A percentile compares a stretch with the other conserved stretches of the same genome.
Conservation (phyloP, 305 asterid species). For the Plantago lanceolata region DNA sequence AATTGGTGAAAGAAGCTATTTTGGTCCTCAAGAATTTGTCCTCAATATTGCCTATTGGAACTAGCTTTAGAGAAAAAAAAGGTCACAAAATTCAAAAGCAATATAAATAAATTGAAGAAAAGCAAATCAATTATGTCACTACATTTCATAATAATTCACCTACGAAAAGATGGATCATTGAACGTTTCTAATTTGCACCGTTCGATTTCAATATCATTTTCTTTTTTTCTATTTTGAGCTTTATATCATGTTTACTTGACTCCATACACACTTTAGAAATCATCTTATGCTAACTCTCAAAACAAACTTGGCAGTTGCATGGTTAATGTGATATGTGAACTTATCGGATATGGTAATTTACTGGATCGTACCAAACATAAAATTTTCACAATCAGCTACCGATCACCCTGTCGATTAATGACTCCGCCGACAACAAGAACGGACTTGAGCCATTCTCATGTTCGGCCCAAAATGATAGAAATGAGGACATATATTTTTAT, state of each 20-base stretch:
- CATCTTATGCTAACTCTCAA: no score
- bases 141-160: conserved; percentile 1
- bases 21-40: background rate
- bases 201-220: background rate
- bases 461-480: no score
- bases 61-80: conserved; percentile 16
- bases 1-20: conserved; percentile 6
- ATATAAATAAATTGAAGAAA: conserved; percentile 8
- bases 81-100: background rate
- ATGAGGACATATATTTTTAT: no score
- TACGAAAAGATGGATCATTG: conserved; percentile 2
- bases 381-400: no score
- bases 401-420: no score
- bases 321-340: no score
- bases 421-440: no score
- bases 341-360: no score
- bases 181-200: background rate
- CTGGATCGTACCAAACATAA: no score
- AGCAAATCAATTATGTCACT: conserved; percentile 19
- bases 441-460: no score
- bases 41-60: conserved; percentile 14
- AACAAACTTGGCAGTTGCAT: no score
- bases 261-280: no score
- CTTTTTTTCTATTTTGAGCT: background rate
- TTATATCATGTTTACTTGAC: background rate